Conservation (phyloP, 441 rosid species). For the Pelargonium cotyledonis region DNA sequence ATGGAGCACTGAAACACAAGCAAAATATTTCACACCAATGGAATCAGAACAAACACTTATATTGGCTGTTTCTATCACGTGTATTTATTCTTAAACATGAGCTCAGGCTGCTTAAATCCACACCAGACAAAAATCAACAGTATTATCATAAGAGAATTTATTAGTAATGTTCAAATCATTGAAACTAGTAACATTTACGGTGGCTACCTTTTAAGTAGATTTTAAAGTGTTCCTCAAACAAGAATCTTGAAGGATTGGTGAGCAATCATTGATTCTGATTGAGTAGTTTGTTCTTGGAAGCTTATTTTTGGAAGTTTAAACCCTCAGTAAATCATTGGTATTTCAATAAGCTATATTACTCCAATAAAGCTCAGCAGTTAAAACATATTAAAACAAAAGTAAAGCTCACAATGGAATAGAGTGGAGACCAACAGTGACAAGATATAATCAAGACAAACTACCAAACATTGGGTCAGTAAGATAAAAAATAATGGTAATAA, state of each 20-base stretch:
- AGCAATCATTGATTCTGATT: no score
- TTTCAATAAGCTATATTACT: not conserved
- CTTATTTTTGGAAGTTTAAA: no score
- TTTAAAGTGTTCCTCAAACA: not conserved
- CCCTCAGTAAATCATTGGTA: not conserved
- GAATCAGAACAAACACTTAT: not conserved
- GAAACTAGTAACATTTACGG: not conserved
- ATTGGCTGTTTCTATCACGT: not conserved
- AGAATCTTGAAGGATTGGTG: not conserved
- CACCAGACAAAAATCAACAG: not conserved
- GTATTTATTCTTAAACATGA: not conserved
- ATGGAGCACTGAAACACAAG: not conserved
- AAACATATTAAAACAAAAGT: not conserved
- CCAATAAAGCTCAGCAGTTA: not conserved
- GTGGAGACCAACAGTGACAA: not conserved
- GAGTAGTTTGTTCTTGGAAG: not conserved
- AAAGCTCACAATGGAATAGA: not conserved
- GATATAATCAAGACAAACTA: no score
- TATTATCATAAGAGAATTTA: not conserved
- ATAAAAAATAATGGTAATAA: no score
- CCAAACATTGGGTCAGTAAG: no score
- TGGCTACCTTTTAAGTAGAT: not conserved
- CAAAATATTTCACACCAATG: not conserved
- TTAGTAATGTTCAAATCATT: not conserved
- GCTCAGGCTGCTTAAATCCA: not conserved